Evolutionary conservation across 2,329 filamentous ascomycete species (phyloP).

Genomic region (Arthrinium phaeospermum): DNA sequence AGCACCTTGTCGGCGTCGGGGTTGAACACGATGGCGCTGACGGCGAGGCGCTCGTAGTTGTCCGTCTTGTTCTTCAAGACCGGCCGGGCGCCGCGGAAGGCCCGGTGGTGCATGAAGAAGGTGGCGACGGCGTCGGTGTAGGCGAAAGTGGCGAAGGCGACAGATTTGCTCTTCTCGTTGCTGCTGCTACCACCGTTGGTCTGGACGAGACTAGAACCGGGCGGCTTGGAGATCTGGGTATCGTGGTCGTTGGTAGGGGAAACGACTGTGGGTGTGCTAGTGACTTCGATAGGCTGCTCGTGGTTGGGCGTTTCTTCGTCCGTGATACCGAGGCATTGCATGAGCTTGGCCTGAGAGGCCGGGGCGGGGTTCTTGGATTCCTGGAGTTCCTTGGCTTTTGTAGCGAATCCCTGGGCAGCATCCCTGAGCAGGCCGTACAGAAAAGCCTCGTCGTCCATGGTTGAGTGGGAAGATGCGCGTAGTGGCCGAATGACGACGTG

Average conservation of each 20-base stretch:
- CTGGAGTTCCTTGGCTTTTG: background rate
- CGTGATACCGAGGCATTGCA: background rate
- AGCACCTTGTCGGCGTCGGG: background rate
- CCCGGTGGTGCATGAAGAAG: conserved; percentile 38
- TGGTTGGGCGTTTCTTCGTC: background rate
- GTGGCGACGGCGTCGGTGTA: background rate
- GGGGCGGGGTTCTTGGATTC: background rate
- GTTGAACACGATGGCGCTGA: background rate
- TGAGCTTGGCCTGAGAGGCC: background rate
- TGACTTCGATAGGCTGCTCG: background rate
- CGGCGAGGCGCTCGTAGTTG: background rate
- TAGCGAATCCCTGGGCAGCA: background rate
- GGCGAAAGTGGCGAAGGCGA: background rate
- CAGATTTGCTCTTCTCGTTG: background rate
- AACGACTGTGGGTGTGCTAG: background rate
- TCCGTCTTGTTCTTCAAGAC: background rate
- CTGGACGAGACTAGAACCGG: background rate
- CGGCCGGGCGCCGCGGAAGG: conserved; percentile 23
- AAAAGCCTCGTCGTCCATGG: background rate
- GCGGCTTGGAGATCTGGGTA: background rate
- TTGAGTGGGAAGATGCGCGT: background rate
- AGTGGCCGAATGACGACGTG: background rate
- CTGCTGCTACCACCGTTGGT: background rate
- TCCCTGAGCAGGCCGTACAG: background rate
- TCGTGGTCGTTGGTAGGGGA: background rate